Base-by-base conservation (phyloP, 805 yeast genomes). In the Wickerhamomyces bisporus region DNA sequence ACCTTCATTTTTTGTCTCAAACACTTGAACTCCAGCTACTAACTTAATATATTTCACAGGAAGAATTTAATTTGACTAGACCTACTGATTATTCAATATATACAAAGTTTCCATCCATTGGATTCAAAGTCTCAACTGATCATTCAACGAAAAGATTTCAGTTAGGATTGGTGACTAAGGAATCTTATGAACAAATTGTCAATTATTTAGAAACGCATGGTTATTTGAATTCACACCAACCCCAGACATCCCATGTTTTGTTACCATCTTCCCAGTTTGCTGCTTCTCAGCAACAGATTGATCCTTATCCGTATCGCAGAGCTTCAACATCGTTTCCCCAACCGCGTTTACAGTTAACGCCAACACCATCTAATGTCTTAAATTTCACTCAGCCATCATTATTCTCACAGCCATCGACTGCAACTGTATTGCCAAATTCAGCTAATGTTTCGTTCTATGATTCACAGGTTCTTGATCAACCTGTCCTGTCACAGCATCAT, bases 71-170 rank as follows among this genome's bases (percentile, higher is more conserved):
- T 13, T 6, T 34, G 11, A 14, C 13, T 3, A 27, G 32, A 10
- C 18, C 31, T 9, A 8, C 12, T 5, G 39, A 28, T 5, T 17
- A 34, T 11, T 28, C 39, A 3, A 38, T 44, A 3, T 53, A 41
- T 36, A 38, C 46, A 35, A 52, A 49, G 28, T n/a, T 30, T 2
- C 55, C 58, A 0, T 47, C 58, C 1, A 40, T 53, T 11, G 55
- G 57, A 3, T 47, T 53, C 40, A 52, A 43, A 26, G 38, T 36
- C 27, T 6, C 12, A 3, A n/a, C 19, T 3, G 12, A 26, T 2
- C 21, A 11, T 13, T 4, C 12, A 6, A 8, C 21, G 2, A 38
- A 38, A 16, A 32, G 49, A n/a, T 45, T 47, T 16, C 51, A 47
- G 26, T 16, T 47, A 15, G 38, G 44, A 13, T 35, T 47, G 7